Percentiles rank a stretch among this genome's conserved stretches.
Conservation (phyloP, 129 eudicot genomes). For the Ambrosia artemisiifolia region DNA sequence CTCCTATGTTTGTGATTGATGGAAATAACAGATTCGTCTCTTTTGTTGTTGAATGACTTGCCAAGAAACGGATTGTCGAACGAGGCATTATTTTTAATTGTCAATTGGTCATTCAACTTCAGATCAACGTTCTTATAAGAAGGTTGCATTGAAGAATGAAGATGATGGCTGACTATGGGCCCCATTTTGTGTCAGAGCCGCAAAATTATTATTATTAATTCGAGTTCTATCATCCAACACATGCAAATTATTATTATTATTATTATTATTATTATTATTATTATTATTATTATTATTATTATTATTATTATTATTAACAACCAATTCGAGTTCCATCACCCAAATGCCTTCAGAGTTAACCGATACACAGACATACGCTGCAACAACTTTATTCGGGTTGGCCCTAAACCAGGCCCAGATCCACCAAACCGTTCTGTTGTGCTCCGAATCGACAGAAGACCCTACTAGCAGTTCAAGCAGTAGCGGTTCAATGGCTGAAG, state of each 20-base stretch:
- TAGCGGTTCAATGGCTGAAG: conserved; percentile 64
- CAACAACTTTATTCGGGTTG: conserved; percentile 76
- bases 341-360: conserved; percentile 45
- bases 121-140: conserved; percentile 53
- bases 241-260: too few relatives aligned
- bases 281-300: too few relatives aligned
- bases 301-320: too few relatives aligned
- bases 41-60: conserved; percentile 45
- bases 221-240: not conserved
- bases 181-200: conserved; percentile 33
- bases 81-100: conserved; percentile 35
- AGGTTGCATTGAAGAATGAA: conserved; percentile 54
- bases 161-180: conserved; percentile 52
- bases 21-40: conserved; percentile 58
- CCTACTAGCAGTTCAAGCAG: conserved; percentile 40
- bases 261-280: too few relatives aligned
- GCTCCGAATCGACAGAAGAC: conserved; percentile 37
- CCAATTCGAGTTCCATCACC: conserved; percentile 21
- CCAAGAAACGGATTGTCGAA: conserved; percentile 34
- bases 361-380: conserved; percentile 78
- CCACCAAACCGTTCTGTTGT: conserved; percentile 71
- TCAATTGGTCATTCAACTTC: conserved; percentile 66
- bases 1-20: too few relatives aligned
- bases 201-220: too few relatives aligned
- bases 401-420: conserved; percentile 81